Conservation (phyloP, 164 flowering plant genomes). For the Liquidambar formosana region DNA sequence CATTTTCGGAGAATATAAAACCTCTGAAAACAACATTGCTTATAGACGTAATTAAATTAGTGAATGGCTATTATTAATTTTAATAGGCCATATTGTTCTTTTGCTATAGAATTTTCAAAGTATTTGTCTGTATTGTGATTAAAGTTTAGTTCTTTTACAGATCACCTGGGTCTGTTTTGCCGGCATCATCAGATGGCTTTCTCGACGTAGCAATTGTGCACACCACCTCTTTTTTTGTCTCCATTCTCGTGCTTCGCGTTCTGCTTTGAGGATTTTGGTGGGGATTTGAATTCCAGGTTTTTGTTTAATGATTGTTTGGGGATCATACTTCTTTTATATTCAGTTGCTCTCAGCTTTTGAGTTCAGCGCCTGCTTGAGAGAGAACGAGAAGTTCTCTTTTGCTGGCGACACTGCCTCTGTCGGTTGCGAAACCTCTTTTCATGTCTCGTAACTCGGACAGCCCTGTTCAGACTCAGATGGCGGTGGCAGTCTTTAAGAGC, state of each 20-base stretch:
- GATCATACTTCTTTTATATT: not conserved
- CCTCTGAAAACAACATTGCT: too few relatives aligned
- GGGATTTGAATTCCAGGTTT: not conserved
- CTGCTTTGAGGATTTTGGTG: not conserved
- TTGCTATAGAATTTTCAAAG: too few relatives aligned
- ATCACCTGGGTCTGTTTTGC: not conserved
- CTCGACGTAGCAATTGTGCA: slow-evolving; percentile 15
- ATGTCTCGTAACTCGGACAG: slow-evolving; percentile 69
- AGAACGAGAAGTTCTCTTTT: slow-evolving; percentile 30
- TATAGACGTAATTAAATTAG: too few relatives aligned
- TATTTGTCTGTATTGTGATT: not conserved
- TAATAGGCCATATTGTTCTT: too few relatives aligned
- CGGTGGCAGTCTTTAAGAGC: slow-evolving; percentile 51
- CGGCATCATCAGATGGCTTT: slow-evolving; percentile 4
- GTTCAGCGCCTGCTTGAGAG: slow-evolving; percentile 26
- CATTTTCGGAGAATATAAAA: too few relatives aligned
- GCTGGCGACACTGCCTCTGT: slow-evolving; percentile 13
- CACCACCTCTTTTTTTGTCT: not conserved
- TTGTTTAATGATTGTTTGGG: slow-evolving; percentile 27
- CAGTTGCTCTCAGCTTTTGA: slow-evolving; percentile 9
- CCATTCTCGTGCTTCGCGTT: not conserved
- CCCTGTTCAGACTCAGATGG: slow-evolving; percentile 75
- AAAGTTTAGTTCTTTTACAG: not conserved
- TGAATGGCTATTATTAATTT: too few relatives aligned
- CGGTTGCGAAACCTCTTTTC: slow-evolving; percentile 22